Evolutionary conservation across 1,284 basidiomycete genomes (phyloP), one percentile per base, ranked within the genome.

Genomic region (Dichomitus squalens): DNA sequence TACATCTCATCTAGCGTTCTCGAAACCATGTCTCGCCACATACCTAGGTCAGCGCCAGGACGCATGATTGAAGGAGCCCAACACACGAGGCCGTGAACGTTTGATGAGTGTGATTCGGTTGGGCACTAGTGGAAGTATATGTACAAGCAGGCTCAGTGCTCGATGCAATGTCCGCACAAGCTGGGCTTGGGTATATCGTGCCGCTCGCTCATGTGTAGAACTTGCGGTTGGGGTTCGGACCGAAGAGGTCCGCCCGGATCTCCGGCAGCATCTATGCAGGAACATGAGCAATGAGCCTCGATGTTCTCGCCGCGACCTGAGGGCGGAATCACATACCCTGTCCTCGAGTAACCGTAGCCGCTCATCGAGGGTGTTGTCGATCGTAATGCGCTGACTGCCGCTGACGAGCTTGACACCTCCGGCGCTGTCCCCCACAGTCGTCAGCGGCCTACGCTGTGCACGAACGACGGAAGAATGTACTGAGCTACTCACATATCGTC

Each of bases 291-390:
- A 25, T 57, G 33, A 56, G 52, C 14, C 8, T 6, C 18, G 3
- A 47, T 29, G 11, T 9, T 8, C n/a, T 5, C 18, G n/a, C 18
- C n/a, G 9, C 2, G 3, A 7, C 20, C 8, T 7, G 6, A 16
- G n/a, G n/a, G n/a, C n/a, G n/a, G n/a, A n/a, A n/a, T n/a, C n/a
- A 76, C 84, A 55, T 65, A 94, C 94, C 76, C 90, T 85, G 70
- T 96, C 92, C 75, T 97, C 94, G 41, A 97, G 77, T 62, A 97
- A 75, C 66, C 87, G 82, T 69, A 98, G 75, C 49, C 95, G 85
- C 71, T 96, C 94, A 64, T 94, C 93, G 51, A 98, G 79, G 0
- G 95, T 95, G 72, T 98, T 97, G 73, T 97, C 91, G 23, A 98
- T 81, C 34, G 86, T 90, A 72, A 97, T 97, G 50, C 92, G 85